Conservation (phyloP, 2,329 filamentous ascomycete genomes). For the Cladosporium sp. region DNA sequence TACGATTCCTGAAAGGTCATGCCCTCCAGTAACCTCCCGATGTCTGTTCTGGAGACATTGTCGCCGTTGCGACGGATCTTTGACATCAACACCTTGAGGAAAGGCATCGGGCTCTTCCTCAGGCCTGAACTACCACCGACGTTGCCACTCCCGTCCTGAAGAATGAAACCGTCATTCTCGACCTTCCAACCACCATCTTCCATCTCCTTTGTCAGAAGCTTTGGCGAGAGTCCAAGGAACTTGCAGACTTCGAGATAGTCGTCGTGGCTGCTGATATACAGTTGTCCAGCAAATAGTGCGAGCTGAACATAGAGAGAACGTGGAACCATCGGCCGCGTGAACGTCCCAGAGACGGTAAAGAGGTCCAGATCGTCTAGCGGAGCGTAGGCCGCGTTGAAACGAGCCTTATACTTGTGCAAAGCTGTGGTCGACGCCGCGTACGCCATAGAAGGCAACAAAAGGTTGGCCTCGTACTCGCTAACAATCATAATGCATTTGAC, state of each 20-base stretch:
- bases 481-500: constrained; percentile 47
- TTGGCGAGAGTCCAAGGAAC: constrained; percentile 46
- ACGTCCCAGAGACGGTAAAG: constrained; percentile 35
- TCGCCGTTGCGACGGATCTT: constrained; percentile 22
- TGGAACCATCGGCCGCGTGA: constrained; percentile 15
- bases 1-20: constrained; percentile 11
- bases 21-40: constrained; percentile 24
- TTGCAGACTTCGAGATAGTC: constrained; percentile 54
- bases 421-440: constrained; percentile 21
- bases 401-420: constrained; percentile 53
- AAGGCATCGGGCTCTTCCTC: constrained; percentile 20
- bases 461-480: constrained; percentile 58
- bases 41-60: constrained; percentile 24
- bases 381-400: constrained; percentile 32
- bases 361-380: constrained; percentile 47
- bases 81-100: constrained; percentile 22
- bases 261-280: constrained; percentile 54
- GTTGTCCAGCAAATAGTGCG: constrained; percentile 64
- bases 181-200: constrained; percentile 16
- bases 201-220: constrained; percentile 4
- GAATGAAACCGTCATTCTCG: constrained; percentile 22
- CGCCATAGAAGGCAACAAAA: constrained; percentile 41
- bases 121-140: constrained; percentile 18
- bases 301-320: constrained; percentile 44
- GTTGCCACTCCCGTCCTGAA: constrained; percentile 14